Percentiles rank a stretch among this genome's conserved stretches.
phyloP scores from a whole-genome alignment of 768 basidiomycete species.

The Multifurca ochricompacta region DNA sequence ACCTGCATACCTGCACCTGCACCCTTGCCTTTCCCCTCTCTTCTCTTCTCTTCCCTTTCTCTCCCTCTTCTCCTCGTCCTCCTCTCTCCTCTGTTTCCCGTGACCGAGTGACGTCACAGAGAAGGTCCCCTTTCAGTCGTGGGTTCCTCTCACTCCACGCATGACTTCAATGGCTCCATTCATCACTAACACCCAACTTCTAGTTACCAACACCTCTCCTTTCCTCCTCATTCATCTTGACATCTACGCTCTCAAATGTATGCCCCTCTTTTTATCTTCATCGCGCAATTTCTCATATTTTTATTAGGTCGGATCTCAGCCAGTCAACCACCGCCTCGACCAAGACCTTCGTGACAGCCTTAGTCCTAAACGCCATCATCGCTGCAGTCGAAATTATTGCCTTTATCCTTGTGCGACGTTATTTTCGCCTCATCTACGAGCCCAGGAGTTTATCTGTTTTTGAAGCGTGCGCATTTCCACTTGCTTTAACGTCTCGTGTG shows the following conservation, averaged over 20 bases:
- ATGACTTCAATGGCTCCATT: background rate
- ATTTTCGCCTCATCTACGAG: slow-evolving; percentile 85
- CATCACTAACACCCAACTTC: background rate
- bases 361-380: slow-evolving; percentile 72
- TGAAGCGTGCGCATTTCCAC: slow-evolving; percentile 31
- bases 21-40: too few relatives aligned
- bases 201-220: background rate
- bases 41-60: too few relatives aligned
- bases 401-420: slow-evolving; percentile 78
- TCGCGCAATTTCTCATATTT: background rate
- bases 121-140: background rate
- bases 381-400: slow-evolving; percentile 61
- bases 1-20: too few relatives aligned
- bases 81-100: too few relatives aligned
- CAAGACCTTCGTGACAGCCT: slow-evolving; percentile 71
- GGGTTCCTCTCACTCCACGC: background rate
- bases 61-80: too few relatives aligned
- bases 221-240: background rate
- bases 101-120: too few relatives aligned
- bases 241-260: background rate
- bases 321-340: slow-evolving; percentile 58
- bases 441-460: slow-evolving; percentile 66
- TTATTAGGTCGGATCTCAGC: slow-evolving; percentile 33
- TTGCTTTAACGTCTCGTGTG: background rate
- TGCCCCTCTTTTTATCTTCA: background rate